A percentile compares a stretch with the other conserved stretches of the same genome.
Conservation (phyloP, 768 basidiomycete species). For the Imleria badia region DNA sequence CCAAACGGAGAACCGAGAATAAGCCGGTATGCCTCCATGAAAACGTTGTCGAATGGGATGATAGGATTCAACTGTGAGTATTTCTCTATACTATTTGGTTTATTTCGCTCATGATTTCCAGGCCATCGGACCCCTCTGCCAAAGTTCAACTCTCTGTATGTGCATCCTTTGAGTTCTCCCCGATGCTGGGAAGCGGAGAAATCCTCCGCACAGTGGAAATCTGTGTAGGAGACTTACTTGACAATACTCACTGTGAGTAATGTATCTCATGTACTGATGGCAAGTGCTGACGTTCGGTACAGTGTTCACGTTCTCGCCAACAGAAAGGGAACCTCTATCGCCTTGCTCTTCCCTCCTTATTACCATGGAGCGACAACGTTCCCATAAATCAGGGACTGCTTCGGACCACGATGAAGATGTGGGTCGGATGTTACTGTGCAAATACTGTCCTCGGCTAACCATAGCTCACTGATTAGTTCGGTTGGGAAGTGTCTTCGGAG, state of each 20-base stretch:
- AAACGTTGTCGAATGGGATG: neutral
- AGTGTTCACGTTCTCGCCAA: neutral
- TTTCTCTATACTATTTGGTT: neutral
- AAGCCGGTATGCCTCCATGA: neutral
- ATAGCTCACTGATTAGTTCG: neutral
- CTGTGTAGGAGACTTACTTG: neutral
- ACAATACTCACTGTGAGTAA: neutral
- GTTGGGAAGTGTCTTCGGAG: neutral
- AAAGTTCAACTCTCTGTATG: neutral
- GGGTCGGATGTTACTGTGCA: neutral
- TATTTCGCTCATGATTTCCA: neutral
- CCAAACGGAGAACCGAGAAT: neutral
- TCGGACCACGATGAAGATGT: neutral
- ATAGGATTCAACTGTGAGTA: neutral
- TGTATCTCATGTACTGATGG: neutral
- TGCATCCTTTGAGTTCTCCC: constrained; percentile 4
- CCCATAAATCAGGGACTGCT: neutral
- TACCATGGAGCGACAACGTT: no score
- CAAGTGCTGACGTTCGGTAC: neutral
- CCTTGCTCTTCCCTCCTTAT: neutral
- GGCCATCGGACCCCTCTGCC: neutral
- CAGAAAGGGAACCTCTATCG: no score
- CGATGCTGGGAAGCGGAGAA: constrained; percentile 1
- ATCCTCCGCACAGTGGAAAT: neutral
- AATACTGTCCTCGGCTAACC: neutral